Percentiles rank a stretch among this genome's conserved stretches.
Evolutionary conservation across 352 stramenopile species (phyloP).

Genomic region (Phytophthora citrophthora): DNA sequence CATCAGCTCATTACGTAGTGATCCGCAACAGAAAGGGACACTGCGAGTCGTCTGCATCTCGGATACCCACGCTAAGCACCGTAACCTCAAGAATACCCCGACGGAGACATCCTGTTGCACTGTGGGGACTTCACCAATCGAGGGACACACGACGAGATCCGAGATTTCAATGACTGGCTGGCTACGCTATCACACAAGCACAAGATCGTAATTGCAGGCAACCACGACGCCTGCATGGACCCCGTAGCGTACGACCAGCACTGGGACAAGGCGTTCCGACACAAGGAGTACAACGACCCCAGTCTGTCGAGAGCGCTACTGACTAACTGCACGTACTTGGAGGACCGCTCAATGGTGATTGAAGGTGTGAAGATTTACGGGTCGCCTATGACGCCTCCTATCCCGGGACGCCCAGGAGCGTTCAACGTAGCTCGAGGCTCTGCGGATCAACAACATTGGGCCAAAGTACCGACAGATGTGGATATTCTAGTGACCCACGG

Average conservation of each 20-base stretch:
- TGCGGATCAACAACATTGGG: constrained; percentile 57
- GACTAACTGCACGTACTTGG: constrained; percentile 67
- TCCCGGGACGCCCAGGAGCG: constrained; percentile 58
- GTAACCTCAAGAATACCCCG: constrained; percentile 50
- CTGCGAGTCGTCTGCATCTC: constrained; percentile 76
- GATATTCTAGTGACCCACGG: constrained; percentile 90
- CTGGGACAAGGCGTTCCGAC: constrained; percentile 52
- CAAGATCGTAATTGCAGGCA: constrained; percentile 78
- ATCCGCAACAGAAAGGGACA: constrained; percentile 48
- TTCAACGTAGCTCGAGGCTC: constrained; percentile 66
- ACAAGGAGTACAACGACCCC: constrained; percentile 60
- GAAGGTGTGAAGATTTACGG: constrained; percentile 71
- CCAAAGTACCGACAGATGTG: constrained; percentile 58
- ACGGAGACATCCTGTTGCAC: constrained; percentile 85
- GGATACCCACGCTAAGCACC: constrained; percentile 69
- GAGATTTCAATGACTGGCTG: constrained; percentile 75
- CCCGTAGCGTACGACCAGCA: constrained; percentile 46
- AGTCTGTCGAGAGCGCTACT: constrained; percentile 46
- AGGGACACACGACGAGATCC: constrained; percentile 62
- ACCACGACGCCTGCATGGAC: constrained; percentile 77
- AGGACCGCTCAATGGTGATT: constrained; percentile 59
- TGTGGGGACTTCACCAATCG: constrained; percentile 88
- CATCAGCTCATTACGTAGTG: constrained; percentile 29
- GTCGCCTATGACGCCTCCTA: constrained; percentile 64
- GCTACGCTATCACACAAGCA: constrained; percentile 55